Evolutionary conservation across 225 moss, liverwort and hornwort genomes (phyloP).

Genomic region (Polytrichum formosum): DNA sequence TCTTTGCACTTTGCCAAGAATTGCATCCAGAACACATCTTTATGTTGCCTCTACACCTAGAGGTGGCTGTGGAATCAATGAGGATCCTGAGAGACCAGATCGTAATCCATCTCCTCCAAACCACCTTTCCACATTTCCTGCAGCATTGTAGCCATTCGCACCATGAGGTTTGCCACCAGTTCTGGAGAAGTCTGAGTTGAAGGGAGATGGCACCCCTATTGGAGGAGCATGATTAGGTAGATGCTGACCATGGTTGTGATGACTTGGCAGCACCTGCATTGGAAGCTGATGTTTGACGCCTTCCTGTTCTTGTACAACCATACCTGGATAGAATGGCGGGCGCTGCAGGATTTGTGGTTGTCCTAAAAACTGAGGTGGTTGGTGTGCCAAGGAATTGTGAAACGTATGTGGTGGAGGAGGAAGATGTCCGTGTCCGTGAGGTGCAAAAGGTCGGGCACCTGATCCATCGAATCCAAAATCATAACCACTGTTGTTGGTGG

Average conservation of each 20-base stretch:
- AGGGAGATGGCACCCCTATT: slow-evolving; percentile 27
- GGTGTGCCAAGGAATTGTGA: slow-evolving; percentile 35
- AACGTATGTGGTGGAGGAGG: slow-evolving; percentile 27
- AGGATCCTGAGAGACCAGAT: slow-evolving; percentile 26
- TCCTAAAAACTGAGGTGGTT: slow-evolving; percentile 33
- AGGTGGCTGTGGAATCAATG: slow-evolving; percentile 9
- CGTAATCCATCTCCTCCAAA: slow-evolving; percentile 46
- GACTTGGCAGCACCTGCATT: slow-evolving; percentile 28
- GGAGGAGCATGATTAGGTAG: slow-evolving; percentile 24
- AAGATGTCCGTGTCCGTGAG: slow-evolving; percentile 9
- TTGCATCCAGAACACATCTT: slow-evolving; percentile 38
- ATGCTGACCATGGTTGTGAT: slow-evolving; percentile 39
- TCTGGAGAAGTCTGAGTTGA: slow-evolving; percentile 48
- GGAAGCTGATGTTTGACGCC: slow-evolving; percentile 29
- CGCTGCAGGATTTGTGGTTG: slow-evolving; percentile 58
- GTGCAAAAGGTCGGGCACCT: slow-evolving; percentile 26
- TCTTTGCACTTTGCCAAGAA: slow-evolving; percentile 3
- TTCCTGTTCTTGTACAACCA: slow-evolving; percentile 43
- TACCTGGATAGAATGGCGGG: slow-evolving; percentile 42
- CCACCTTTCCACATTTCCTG: slow-evolving; percentile 45
- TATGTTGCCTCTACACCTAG: slow-evolving; percentile 46
- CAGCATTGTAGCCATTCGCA: slow-evolving; percentile 31
- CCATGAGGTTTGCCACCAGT: slow-evolving; percentile 23
- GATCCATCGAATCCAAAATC: slow-evolving; percentile 42
- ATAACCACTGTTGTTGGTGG: slow-evolving; percentile 31